Conservation (phyloP, 2,329 filamentous ascomycete genomes). For the Neofusicoccum laricinum region DNA sequence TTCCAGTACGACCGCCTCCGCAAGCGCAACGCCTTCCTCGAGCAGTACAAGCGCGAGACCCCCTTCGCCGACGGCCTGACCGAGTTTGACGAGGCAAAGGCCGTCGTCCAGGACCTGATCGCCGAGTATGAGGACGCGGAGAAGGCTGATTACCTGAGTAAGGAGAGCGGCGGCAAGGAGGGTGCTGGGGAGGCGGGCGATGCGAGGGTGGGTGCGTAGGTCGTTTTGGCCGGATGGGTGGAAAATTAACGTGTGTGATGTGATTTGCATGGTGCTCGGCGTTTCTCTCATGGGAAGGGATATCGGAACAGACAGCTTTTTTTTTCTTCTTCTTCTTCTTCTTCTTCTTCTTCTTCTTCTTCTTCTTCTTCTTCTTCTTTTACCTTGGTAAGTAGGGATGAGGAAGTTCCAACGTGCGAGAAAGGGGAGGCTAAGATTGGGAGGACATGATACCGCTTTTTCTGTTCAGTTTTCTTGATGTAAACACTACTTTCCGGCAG, state of each 20-base stretch:
- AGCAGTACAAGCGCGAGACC: constrained; percentile 92
- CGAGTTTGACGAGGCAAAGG: constrained; percentile 92
- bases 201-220: background rate
- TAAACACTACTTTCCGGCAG: background rate
- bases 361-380: background rate
- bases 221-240: background rate
- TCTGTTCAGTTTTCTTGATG: background rate
- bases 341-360: background rate
- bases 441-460: background rate
- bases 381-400: background rate
- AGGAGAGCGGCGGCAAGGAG: constrained; percentile 44
- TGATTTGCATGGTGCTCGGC: constrained; percentile 6
- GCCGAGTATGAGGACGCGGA: constrained; percentile 96
- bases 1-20: constrained; percentile 90
- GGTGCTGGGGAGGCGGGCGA: background rate
- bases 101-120: constrained; percentile 88
- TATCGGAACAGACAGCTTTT: no score
- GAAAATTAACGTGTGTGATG: background rate
- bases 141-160: constrained; percentile 82
- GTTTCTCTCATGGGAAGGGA: background rate
- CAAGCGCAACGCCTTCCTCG: constrained; percentile 95
- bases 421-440: background rate
- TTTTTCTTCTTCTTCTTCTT: background rate
- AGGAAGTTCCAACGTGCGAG: background rate
- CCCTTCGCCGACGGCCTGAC: constrained; percentile 88